Evolutionary conservation across 768 basidiomycete genomes (phyloP), one percentile per base, ranked within the genome.

Genomic region (Russula sp.): DNA sequence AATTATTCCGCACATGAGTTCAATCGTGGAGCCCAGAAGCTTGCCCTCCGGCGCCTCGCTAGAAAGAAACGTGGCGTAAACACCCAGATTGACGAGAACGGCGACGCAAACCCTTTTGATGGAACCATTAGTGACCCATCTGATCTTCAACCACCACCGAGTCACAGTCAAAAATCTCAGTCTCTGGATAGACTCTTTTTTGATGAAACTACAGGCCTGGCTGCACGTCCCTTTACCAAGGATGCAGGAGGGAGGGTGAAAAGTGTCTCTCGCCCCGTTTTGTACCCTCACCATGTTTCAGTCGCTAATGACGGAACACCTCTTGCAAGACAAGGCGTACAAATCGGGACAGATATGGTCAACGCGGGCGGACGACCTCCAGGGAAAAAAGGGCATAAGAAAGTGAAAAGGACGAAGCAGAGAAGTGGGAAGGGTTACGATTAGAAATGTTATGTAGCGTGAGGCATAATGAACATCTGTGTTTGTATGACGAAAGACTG

Each of bases 341-440:
- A 78, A 60, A 73, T 80, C 14, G 78, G 78, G 38, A 72, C 78
- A 3, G 73, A 84, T 16, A 61, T 83, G 44, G 77, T 76, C 59
- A 79, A 69, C 52, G 69, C 65, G 1, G 78, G 73, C 40, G 75
- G 67, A 71, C 77, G 65, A 7, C 74, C 69, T 20, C 69, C 74
- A 1, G 84, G 82, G 18, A 96, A 95, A 79, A 94, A 92, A 73
- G 86, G 86, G 68, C 90, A 93, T 78, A 97, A 93, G 76, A 89
- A 87, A 72, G 76, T 81, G 76, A 88, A 89, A 72, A 77, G 87
- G 54, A 83, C 83, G 54, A 98, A 98, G 77, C 90, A 95, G 75
- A 80, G 96, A 66, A 94, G 92, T 72, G 96, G 96, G 16, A 89
- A 84, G 71, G 96, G 96, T 26, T 98, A 98, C 70, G 96, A 97